Base-by-base conservation (phyloP, 176 grass and related monocot species). In the Ampelocalamus luodianensis region DNA sequence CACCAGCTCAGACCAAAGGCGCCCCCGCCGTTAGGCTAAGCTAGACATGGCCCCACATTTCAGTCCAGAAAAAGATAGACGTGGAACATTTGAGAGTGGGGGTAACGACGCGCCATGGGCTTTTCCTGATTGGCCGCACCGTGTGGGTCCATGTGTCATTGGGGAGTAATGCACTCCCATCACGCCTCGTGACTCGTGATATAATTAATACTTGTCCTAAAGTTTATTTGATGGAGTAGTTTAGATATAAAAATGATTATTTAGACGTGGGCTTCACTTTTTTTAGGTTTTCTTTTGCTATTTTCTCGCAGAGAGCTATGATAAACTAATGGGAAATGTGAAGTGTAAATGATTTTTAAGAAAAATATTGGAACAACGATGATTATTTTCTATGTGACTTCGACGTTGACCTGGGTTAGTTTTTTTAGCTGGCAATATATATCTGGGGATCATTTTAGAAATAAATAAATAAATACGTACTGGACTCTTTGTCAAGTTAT, bases 61-160 rank as follows among this genome's bases (percentile, higher is more conserved):
- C 50, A 79, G 80, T 78, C 54, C 32, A 58, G 10, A 59, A 61
- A 51, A 49, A 27, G 56, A 6, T 1, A 0, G 50, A 70, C 64
- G 38, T 60, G 64, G 74, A 59, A 68, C 37, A 76, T 32, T 42
- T 51, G 70, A 10, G 43, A 37, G 6, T 68, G 64, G 62, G 64
- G 62, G 45, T 14, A 44, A 13, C 0, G 71, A 76, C 49, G 74
- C 80, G 68, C 76, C 68, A 87, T 70, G 68, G n/a, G 80, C 23
- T 83, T 73, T 68, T 59, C 67, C 74, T 90, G 68, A 79, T 60
- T 84, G 68, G 89, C 60, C 68, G 44, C 49, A 4, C 39, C 58
- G 32, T 8, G 51, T 79, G 85, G 85, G 61, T 15, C 85, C 75
- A 0, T 4, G 6, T 22, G 68, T 79, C 84, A 90, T 68, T 53